Evolutionary conservation across 805 yeast genomes (phyloP).

Genomic region (Scheffersomyces ergatensis): DNA sequence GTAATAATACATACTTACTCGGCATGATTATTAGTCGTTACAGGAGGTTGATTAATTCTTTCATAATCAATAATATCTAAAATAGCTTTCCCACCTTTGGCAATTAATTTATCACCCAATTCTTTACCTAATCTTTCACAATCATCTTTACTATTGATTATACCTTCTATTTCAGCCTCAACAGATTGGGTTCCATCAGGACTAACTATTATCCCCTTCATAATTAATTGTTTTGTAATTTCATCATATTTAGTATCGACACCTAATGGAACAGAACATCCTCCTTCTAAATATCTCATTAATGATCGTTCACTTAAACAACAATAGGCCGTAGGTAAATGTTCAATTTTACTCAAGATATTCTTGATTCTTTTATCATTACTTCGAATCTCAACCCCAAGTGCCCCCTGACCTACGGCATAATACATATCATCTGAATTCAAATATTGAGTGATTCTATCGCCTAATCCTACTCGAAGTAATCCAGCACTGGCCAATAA

Average conservation of each 20-base stretch:
- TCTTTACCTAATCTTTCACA: constrained; percentile 68
- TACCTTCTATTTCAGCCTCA: constrained; percentile 46
- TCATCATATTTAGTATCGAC: constrained; percentile 61
- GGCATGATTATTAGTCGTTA: no score
- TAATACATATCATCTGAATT: constrained; percentile 81
- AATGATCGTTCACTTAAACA: constrained; percentile 87
- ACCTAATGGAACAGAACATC: constrained; percentile 97
- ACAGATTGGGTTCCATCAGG: constrained; percentile 78
- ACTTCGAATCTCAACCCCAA: constrained; percentile 85
- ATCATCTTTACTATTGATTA: constrained; percentile 49
- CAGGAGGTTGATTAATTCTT: constrained; percentile 45
- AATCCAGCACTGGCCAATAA: constrained; percentile 93
- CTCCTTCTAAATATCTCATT: constrained; percentile 90
- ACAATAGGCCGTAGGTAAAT: constrained; percentile 63
- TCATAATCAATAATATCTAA: constrained; percentile 77
- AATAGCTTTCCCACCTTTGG: constrained; percentile 79
- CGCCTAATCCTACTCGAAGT: constrained; percentile 64
- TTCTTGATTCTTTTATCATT: constrained; percentile 58
- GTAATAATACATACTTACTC: no score
- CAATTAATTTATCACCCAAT: constrained; percentile 65
- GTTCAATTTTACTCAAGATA: constrained; percentile 64
- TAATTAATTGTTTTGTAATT: constrained; percentile 39
- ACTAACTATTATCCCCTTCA: constrained; percentile 75
- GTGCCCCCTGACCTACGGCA: constrained; percentile 99
- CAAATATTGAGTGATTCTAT: constrained; percentile 71